phyloP scores from a whole-genome alignment of 23 red algal species.

The Agarophyton chilense region DNA sequence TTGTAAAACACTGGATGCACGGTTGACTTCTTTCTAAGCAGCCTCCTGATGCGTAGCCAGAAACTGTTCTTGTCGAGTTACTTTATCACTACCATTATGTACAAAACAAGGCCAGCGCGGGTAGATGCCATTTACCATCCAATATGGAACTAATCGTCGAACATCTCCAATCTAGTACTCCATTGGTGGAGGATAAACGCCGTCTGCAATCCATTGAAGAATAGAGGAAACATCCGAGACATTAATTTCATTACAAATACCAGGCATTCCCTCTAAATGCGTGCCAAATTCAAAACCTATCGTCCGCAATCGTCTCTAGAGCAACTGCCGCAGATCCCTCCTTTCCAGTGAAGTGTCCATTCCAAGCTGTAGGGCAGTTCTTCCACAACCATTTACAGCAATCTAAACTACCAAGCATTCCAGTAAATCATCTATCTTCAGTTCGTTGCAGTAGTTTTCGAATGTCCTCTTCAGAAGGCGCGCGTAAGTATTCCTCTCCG shows the following conservation, averaged over 20 bases:
- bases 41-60: conserved; percentile 30
- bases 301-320: conserved; percentile 36
- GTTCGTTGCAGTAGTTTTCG: not conserved
- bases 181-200: not conserved
- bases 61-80: not conserved
- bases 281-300: conserved; percentile 59
- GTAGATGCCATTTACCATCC: conserved; percentile 33
- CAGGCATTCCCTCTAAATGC: conserved; percentile 27
- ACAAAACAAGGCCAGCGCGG: conserved; percentile 23
- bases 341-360: conserved; percentile 47
- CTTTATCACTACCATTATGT: not conserved
- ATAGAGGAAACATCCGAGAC: conserved; percentile 18
- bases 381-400: conserved; percentile 54
- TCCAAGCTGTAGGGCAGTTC: conserved; percentile 23
- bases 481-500: conserved; percentile 21
- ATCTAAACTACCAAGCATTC: conserved; percentile 44
- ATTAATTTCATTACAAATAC: conserved; percentile 46
- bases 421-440: conserved; percentile 17
- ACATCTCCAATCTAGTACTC: conserved; percentile 2
- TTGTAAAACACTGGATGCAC: conserved; percentile 47
- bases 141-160: conserved; percentile 12
- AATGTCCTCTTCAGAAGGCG: not conserved
- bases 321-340: conserved; percentile 4
- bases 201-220: not conserved
- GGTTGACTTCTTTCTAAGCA: conserved; percentile 28